Percentiles rank a stretch among this genome's conserved stretches.
Conservation (phyloP, 2,329 filamentous ascomycete species). For the Fusarium sp. region DNA sequence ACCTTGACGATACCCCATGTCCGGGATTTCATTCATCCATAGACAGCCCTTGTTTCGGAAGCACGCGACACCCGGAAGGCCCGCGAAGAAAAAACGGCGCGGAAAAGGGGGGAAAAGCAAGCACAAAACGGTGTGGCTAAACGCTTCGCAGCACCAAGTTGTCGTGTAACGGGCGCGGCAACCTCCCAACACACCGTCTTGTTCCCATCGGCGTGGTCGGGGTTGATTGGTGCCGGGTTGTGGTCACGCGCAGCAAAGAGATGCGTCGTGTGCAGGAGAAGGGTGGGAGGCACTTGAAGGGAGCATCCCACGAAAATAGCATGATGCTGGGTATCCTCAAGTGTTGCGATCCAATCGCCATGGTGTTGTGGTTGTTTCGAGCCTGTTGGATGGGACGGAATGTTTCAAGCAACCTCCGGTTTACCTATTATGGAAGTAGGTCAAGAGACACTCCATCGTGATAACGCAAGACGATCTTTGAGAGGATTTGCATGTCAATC, state of each 20-base stretch:
- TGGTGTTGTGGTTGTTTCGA: conserved; percentile 13
- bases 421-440: conserved; percentile 26
- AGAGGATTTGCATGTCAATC: not conserved
- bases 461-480: conserved; percentile 1
- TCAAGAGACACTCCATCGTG: conserved; percentile 4
- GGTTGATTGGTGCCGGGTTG: conserved; percentile 31
- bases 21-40: not conserved
- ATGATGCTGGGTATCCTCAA: not conserved
- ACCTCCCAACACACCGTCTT: not conserved
- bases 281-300: conserved; percentile 6
- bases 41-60: not conserved
- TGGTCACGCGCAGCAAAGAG: conserved; percentile 17
- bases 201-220: conserved; percentile 9
- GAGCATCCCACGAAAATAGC: not conserved
- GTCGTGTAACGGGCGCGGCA: not conserved
- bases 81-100: not conserved
- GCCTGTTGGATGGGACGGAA: conserved; percentile 7
- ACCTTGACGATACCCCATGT: not conserved
- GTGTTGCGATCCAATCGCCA: conserved; percentile 18
- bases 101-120: not conserved
- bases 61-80: not conserved
- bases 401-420: conserved; percentile 13
- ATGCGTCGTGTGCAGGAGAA: conserved; percentile 1
- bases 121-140: not conserved
- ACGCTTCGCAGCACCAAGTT: not conserved